Evolutionary conservation across 306 rosid genomes (phyloP).

Genomic region (Citrullus mucosospermus): DNA sequence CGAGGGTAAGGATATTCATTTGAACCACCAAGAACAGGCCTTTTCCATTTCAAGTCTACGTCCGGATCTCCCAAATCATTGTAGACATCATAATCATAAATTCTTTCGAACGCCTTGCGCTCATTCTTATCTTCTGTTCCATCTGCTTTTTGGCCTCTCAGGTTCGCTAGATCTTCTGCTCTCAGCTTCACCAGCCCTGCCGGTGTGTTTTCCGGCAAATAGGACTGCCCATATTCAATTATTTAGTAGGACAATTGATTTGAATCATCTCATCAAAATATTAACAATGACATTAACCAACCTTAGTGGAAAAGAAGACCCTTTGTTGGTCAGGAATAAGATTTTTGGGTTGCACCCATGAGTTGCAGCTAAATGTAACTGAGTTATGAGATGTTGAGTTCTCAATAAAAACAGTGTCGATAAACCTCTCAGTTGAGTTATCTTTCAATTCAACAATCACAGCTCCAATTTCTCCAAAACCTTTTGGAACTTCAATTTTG

Average conservation of each 20-base stretch:
- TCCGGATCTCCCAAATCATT: constrained; percentile 39
- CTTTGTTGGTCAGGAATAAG: not conserved
- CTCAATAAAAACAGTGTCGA: not conserved
- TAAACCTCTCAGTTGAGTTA: not conserved
- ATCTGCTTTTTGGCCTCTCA: constrained; percentile 17
- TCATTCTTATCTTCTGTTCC: not conserved
- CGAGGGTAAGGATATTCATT: constrained; percentile 11
- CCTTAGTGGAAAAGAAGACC: not conserved
- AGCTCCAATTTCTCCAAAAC: not conserved
- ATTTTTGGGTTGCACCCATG: not conserved
- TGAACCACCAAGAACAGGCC: constrained; percentile 21
- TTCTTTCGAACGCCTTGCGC: constrained; percentile 15
- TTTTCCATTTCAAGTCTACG: not conserved
- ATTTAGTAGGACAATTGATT: too few relatives aligned
- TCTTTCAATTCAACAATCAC: not conserved
- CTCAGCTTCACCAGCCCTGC: constrained; percentile 23
- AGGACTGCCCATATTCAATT: constrained; percentile 14
- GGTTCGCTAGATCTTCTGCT: constrained; percentile 19
- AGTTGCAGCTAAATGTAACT: not conserved
- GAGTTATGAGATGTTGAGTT: not conserved
- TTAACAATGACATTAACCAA: not conserved
- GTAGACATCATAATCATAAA: constrained; percentile 38
- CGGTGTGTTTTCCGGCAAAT: constrained; percentile 33
- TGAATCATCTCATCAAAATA: too few relatives aligned
- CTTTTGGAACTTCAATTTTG: not conserved